Evolutionary conservation across 2,329 filamentous ascomycete genomes (phyloP).

Genomic region (Tolypocladium cylindrosporum): DNA sequence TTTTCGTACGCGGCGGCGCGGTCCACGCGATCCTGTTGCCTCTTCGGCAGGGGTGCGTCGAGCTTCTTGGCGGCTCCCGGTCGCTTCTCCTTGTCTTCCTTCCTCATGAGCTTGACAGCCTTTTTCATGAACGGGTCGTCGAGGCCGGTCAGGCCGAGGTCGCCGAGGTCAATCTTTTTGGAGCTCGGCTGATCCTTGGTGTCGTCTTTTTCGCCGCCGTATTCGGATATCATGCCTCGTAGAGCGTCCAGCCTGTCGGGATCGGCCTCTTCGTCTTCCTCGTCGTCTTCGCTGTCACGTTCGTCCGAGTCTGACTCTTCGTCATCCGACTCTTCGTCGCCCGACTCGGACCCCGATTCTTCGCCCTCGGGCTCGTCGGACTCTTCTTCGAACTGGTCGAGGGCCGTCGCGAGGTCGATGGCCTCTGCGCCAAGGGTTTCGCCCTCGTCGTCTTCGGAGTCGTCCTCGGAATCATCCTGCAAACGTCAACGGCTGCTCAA

Average conservation of each 20-base stretch:
- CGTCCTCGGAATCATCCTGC: constrained; percentile 31
- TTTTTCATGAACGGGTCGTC: constrained; percentile 69
- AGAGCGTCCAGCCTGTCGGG: constrained; percentile 54
- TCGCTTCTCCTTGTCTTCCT: constrained; percentile 43
- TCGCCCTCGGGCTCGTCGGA: constrained; percentile 36
- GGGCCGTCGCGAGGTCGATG: constrained; percentile 46
- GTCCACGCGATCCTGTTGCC: constrained; percentile 78
- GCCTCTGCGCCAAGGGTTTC: constrained; percentile 50
- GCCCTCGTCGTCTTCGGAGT: constrained; percentile 49
- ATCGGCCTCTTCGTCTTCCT: constrained; percentile 31
- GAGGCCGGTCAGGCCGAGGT: constrained; percentile 61
- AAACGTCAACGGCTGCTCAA: neutral
- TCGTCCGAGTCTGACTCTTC: constrained; percentile 19
- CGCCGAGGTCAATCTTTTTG: constrained; percentile 64
- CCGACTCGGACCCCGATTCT: constrained; percentile 30
- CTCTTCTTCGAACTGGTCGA: constrained; percentile 44
- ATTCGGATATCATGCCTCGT: constrained; percentile 58
- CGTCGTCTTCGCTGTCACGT: constrained; percentile 33
- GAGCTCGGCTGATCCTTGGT: constrained; percentile 29
- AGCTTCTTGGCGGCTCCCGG: constrained; percentile 54
- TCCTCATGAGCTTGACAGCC: constrained; percentile 64
- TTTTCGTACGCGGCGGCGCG: constrained; percentile 78
- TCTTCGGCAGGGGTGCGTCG: constrained; percentile 70
- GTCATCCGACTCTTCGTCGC: constrained; percentile 32
- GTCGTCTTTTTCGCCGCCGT: constrained; percentile 54